phyloP scores from a whole-genome alignment of 164 flowering plant genomes.

The Annona cherimola region DNA sequence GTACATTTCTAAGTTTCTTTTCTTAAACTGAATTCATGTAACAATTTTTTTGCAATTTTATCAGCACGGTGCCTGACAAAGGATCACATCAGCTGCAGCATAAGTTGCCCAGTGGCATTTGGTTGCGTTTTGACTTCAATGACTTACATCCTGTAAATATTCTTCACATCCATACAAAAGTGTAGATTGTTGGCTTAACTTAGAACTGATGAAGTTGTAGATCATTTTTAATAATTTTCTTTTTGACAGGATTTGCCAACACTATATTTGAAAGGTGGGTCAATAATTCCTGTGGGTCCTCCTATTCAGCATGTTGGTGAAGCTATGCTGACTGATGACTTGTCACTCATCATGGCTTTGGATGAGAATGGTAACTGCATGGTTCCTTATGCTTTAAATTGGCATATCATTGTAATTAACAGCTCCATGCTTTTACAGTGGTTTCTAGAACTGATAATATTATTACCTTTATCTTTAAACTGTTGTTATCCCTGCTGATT shows the following conservation, averaged over 20 bases:
- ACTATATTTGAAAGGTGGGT: conserved; percentile 79
- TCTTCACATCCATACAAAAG: background rate
- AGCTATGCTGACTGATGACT: conserved; percentile 61
- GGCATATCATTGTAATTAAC: background rate
- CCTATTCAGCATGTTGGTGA: conserved; percentile 74
- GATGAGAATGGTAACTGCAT: conserved; percentile 63
- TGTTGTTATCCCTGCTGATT: no score
- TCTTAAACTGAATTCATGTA: background rate
- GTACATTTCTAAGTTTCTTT: background rate
- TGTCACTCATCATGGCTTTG: conserved; percentile 67
- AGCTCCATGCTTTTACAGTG: background rate
- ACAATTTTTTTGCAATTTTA: conserved; percentile 10
- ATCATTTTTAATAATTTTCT: background rate
- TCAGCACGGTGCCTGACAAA: conserved; percentile 52
- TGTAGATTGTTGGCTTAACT: background rate
- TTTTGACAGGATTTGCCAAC: conserved; percentile 73
- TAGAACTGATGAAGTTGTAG: background rate
- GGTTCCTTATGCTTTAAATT: background rate
- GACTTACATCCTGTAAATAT: conserved; percentile 83
- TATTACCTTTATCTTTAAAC: no score
- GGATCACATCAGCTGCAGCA: conserved; percentile 37
- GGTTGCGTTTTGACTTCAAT: conserved; percentile 81
- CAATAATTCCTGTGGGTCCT: conserved; percentile 71
- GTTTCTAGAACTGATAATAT: background rate
- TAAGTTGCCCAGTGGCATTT: conserved; percentile 65